phyloP scores from a whole-genome alignment of 306 rosid genomes.

The Vicia villosa region DNA sequence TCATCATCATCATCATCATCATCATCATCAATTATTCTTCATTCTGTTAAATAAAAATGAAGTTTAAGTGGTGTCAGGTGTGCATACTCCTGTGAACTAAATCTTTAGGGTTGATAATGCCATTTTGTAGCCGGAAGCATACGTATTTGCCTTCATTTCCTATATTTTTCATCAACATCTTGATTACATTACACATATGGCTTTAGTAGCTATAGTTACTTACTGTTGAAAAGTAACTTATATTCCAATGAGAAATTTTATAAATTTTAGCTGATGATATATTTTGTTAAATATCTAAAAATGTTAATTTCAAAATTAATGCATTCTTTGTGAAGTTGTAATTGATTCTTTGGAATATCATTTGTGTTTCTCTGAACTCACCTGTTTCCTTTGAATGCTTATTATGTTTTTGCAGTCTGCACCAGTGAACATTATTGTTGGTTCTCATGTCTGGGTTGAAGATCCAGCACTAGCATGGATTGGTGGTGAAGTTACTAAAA shows the following conservation, averaged over 20 bases:
- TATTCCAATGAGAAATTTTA: constrained; percentile 16
- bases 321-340: background rate
- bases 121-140: constrained; percentile 30
- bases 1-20: constrained; percentile 11
- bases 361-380: constrained; percentile 31
- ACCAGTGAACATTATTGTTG: constrained; percentile 93
- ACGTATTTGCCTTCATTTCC: constrained; percentile 13
- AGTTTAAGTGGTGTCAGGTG: constrained; percentile 9
- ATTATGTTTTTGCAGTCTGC: constrained; percentile 68
- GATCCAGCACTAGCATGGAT: constrained; percentile 90
- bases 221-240: background rate
- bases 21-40: constrained; percentile 6
- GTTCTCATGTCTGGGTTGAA: constrained; percentile 99
- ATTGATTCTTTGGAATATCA: constrained; percentile 12
- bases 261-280: constrained; percentile 19
- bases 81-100: constrained; percentile 19
- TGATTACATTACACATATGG: constrained; percentile 11
- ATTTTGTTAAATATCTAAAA: background rate
- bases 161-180: constrained; percentile 15
- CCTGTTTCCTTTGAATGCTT: constrained; percentile 31
- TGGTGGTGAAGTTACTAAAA: constrained; percentile 88
- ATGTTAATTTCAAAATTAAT: constrained; percentile 14
- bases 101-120: constrained; percentile 10
- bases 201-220: constrained; percentile 19
- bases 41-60: constrained; percentile 13